Evolutionary conservation across 1,139 yeast genomes (phyloP), one percentile per base, ranked within the genome.

Genomic region (Yamadazyma friedrichii): DNA sequence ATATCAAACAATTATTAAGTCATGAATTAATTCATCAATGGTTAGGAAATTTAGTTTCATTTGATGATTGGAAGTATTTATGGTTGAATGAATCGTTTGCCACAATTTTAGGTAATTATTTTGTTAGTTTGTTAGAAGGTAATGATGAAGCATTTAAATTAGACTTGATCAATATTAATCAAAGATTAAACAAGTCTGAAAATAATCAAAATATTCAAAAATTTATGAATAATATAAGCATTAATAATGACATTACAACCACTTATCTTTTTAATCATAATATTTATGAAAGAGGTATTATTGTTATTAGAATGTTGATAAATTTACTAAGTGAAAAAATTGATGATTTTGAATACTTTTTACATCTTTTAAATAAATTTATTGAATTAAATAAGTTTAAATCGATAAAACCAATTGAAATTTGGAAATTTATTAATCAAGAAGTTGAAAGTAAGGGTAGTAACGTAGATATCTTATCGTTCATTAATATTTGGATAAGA

Each of bases 61-160:
- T 84, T 52, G 84, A 81, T 41, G 75, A 77, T 26, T 84, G 88
- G 84, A 73, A 71, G 40, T 69, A 75, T 51, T 63, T 84, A 33
- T 84, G 93, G 91, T 65, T 85, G 45, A 83, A 84, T 51, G 94
- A 85, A 61, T 65, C 87, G 2, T 80, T 84, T 62, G 91, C 93
- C 0, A 83, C 91, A 0, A 80, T 80, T 74, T 67, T 78, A 40
- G 84, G 85, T 0, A 70, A 76, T 50, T 65, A 67, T 42, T 57
- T 75, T 2, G 56, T 78, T 10, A 39, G 45, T n/a, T 11, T 46
- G 48, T 45, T 68, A 11, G 69, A 63, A 35, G 38, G 49, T 1
- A 48, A 53, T 4, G 55, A 55, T 36, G 67, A 62, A 33, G 44
- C 42, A 5, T 42, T 42, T 31, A 34, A 25, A 10, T 43, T 45